These are phyloP conservation scores for Naegleria fowleri DNA, from an alignment of 208 protist species.

Conservation along the genomic window DNA sequence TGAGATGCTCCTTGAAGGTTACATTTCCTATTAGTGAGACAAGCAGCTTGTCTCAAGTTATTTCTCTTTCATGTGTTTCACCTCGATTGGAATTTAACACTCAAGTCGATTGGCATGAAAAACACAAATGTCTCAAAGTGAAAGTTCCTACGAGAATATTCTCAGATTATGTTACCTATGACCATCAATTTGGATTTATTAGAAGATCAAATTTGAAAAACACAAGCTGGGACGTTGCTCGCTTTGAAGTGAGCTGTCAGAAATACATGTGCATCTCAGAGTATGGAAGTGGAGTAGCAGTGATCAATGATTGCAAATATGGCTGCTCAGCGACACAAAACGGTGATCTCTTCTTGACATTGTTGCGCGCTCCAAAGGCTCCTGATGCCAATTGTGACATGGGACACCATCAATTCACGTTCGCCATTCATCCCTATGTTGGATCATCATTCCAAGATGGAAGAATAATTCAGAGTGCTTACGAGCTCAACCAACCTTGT, in stretches of 20 bases:
- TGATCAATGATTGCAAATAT: constrained; percentile 63
- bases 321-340: constrained; percentile 29
- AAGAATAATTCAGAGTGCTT: not conserved
- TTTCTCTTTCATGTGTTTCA: not conserved
- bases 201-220: constrained; percentile 54
- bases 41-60: not conserved
- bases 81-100: constrained; percentile 13
- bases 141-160: not conserved
- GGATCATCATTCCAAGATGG: not conserved
- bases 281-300: constrained; percentile 45
- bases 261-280: constrained; percentile 51
- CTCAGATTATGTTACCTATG: constrained; percentile 36
- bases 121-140: constrained; percentile 48
- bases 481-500: not conserved
- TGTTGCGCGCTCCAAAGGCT: not conserved
- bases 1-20: not conserved
- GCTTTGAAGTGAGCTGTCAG: constrained; percentile 53
- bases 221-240: constrained; percentile 52
- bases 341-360: not conserved
- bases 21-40: not conserved
- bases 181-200: constrained; percentile 52
- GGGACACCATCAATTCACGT: constrained; percentile 7
- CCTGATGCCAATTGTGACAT: constrained; percentile 26
- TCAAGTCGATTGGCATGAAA: constrained; percentile 52
- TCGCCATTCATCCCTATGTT: not conserved